Base-by-base conservation (phyloP, 495 filamentous ascomycete genomes). In the Penicillium paradoxum region DNA sequence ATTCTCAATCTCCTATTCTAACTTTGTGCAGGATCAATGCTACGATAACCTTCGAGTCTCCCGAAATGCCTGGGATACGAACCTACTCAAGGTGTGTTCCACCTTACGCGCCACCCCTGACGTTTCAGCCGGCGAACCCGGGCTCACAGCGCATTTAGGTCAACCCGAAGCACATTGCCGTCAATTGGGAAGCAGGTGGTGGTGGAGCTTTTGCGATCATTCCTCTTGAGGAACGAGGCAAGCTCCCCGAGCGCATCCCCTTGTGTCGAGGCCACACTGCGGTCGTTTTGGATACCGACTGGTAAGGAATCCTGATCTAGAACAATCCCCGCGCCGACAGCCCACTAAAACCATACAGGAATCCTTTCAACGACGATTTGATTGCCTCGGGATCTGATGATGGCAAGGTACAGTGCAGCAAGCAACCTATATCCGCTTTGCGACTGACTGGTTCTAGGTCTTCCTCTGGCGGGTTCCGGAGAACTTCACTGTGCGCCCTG, bases 51-150 rank as follows among this genome's bases (percentile, higher is more conserved):
- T 97, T 60, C 81, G 83, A 54, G 87, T 98, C 70, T 96, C 92
- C 54, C 85, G 83, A 70, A 98, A 98, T 83, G 92, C 95, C 47
- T 98, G 93, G 92, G 93, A 98, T 72, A 96, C 89, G 69, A 98
- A 98, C 73, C 79, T 98, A 47, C 79, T 97, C 72, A 97, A 97
- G 82, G 91, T 93, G 58, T 56, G 79, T 56, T 22, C 49, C 15
- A 32, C 45, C 8, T 38, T 38, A 40, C 34, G 56, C 56, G 45
- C 53, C 63, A 60, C 54, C 68, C 67, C 64, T 72, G 52, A 66
- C 59, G 53, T 40, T 46, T 45, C 50, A 37, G 48, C 62, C 55
- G 37, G 44, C 21, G 22, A 49, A 49, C 46, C 19, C 34, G 21
- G 41, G 55, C 67, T 75, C 45, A 75, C 59, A 19, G 22, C 19